Base-by-base conservation (phyloP, 768 basidiomycete genomes). In the Russula emetica region DNA sequence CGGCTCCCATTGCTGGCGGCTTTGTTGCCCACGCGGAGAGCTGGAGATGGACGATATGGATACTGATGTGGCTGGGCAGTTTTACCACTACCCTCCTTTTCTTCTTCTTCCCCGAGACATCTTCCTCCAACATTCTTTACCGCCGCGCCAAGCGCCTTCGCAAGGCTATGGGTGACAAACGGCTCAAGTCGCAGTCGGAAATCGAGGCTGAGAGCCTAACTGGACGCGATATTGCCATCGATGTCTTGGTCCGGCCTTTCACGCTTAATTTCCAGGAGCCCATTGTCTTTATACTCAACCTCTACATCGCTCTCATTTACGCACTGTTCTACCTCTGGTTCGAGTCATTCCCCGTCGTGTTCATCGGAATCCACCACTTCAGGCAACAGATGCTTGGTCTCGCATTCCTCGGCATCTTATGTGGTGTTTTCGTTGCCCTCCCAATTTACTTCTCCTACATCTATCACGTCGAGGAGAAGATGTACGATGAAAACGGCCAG, bases 31-130 rank as follows among this genome's bases (percentile, higher is more conserved):
- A 75, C 60, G 70, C 63, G 4, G 58, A 76, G 38, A 61, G 67
- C 8, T 76, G 75, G 76, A 66, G 66, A 47, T 76, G 76, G 75
- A 73, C 75, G 16, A 70, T 74, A 59, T 73, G 72, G 70, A 70
- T 71, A 58, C 63, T 76, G 34, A 45, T 73, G 34, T 76, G 75
- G 75, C 64, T 76, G 55, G 66, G 70, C 11, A 62, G 71, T 5
- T 71, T 71, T 49, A 62, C 74, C 3, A 57, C 72, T 18, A 45
- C 66, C 9, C 64, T 76, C 45, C 70, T 76, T 20, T 64, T 72
- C 30, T 67, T 74, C 22, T 69, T 72, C 55, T 69, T 76, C 45
- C 75, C 76, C 20, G 76, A 76, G 66, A 76, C 76, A 1, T 66
- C 59, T 26, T 61, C 64, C 26, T 66, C 66, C 65, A 76, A 73